These are phyloP conservation scores for Phytophthora fragariae DNA, from an alignment of 352 stramenopile genomes.

Conservation along the genomic window DNA sequence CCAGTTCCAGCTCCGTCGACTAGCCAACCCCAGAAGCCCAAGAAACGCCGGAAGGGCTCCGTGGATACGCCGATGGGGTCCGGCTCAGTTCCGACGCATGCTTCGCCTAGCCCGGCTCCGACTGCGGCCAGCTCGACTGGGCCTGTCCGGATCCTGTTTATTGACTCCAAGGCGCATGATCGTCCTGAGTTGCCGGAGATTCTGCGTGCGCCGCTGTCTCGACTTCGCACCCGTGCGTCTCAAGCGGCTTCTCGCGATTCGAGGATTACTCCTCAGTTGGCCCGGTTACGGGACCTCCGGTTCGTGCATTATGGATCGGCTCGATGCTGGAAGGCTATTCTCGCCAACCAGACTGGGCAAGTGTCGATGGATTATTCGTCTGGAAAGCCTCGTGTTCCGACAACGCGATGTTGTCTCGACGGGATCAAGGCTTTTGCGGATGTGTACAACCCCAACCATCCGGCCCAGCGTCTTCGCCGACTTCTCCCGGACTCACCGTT, in stretches of 20 bases:
- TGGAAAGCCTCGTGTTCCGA: too few species aligned
- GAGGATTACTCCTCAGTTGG: not conserved
- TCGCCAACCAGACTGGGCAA: not conserved
- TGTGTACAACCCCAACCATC: not conserved
- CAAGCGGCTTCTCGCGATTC: not conserved
- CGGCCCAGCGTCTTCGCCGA: not conserved
- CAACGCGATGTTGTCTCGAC: not conserved
- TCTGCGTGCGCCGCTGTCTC: not conserved
- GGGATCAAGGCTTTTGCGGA: not conserved
- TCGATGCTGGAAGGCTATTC: too few species aligned
- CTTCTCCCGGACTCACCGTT: not conserved
- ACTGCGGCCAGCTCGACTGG: too few species aligned
- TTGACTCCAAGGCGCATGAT: not conserved
- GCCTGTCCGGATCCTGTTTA: too few species aligned
- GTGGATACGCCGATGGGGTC: too few species aligned
- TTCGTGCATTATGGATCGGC: not conserved
- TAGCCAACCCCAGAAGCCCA: too few species aligned
- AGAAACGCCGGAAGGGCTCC: too few species aligned
- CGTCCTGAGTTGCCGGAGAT: not conserved
- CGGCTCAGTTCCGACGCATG: too few species aligned
- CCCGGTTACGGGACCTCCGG: not conserved
- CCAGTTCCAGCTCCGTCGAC: too few species aligned
- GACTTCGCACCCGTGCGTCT: not conserved
- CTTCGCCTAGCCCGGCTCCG: too few species aligned
- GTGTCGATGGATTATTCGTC: not conserved